Evolutionary conservation across 2,329 filamentous ascomycete species (phyloP), one percentile per base, ranked within the genome.

Genomic region (Kalaharituber pfeilii): DNA sequence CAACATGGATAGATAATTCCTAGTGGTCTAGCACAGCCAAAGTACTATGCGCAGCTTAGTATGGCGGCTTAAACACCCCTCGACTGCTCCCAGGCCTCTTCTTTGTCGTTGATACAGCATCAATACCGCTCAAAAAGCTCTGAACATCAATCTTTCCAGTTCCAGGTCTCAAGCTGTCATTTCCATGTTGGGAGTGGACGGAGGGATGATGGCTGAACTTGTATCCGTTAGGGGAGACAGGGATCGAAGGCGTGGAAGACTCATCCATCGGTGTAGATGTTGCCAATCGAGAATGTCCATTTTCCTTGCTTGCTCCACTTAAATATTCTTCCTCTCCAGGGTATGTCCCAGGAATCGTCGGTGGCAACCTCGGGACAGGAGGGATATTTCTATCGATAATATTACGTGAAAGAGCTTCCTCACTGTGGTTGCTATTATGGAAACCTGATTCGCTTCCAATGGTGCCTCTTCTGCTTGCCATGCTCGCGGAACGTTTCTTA

Each of bases 61-160:
- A 47, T 13, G 42, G 42, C 25, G 42, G 42, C 25, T 47, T 47
- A 24, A 25, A 22, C 18, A 47, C 4, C 5, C 42, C 42, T 20
- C 42, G 42, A 22, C 42, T 47, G 22, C 42, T 47, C 24, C 42
- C 42, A 5, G 42, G 42, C 24, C 42, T 47, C 42, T 47, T 47
- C 42, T 47, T 47, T 15, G 33, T 5, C 20, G 33, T 9, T 4
- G 42, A 47, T 13, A 22, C n/a, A 22, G 42, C 24, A 20, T 47
- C 42, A 47, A 47, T 47, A 20, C 42, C 42, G 13, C 42, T 47
- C 3, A 47, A 22, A 13, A 47, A 20, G 24, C 42, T 47, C 24
- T 47, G 42, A 47, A 47, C 42, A 24, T 47, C 42, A 2, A 47
- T 20, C 42, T 25, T 47, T 47, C 42, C 42, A 47, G n/a, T 47